These are phyloP conservation scores for Chimonanthus praecox DNA, from an alignment of 164 flowering plant species.

Conservation along the genomic window DNA sequence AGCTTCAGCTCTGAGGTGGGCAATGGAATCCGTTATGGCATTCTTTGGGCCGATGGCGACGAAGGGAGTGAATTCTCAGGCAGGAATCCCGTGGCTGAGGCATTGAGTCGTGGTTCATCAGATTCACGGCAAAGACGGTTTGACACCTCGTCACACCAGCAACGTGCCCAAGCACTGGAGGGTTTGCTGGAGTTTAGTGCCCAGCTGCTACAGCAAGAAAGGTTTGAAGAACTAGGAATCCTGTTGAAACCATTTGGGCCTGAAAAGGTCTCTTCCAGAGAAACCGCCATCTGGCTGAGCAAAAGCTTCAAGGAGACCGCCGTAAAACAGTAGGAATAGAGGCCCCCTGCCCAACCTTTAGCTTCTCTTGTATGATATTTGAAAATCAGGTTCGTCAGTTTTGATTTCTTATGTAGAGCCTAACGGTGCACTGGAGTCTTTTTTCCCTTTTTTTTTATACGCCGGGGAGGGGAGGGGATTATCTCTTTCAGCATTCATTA, in stretches of 20 bases:
- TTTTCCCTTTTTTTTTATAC: too few species aligned
- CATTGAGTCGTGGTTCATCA: constrained; percentile 50
- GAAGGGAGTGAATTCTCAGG: constrained; percentile 54
- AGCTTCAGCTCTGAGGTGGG: constrained; percentile 26
- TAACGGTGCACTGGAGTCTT: too few species aligned
- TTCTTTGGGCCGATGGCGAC: constrained; percentile 27
- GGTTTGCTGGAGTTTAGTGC: constrained; percentile 98
- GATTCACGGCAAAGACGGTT: constrained; percentile 49
- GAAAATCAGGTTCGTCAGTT: too few species aligned
- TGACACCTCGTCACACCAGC: constrained; percentile 83
- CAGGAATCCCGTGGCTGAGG: constrained; percentile 47
- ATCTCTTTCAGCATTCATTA: too few species aligned
- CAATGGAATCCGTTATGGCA: constrained; percentile 30
- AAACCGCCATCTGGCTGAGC: constrained; percentile 95
- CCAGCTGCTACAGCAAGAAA: constrained; percentile 67
- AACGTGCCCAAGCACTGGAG: constrained; percentile 93
- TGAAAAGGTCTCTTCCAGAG: constrained; percentile 91
- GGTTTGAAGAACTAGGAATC: constrained; percentile 85
- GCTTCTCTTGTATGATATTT: too few species aligned
- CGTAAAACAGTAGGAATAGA: neutral
- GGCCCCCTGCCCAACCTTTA: too few species aligned
- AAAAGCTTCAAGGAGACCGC: constrained; percentile 78
- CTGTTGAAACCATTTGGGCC: constrained; percentile 93
- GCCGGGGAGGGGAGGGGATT: too few species aligned
- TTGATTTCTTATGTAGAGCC: too few species aligned